These are phyloP conservation scores for Xylariaceae sp. DNA, from an alignment of 2,329 filamentous ascomycete species.

Conservation along the genomic window DNA sequence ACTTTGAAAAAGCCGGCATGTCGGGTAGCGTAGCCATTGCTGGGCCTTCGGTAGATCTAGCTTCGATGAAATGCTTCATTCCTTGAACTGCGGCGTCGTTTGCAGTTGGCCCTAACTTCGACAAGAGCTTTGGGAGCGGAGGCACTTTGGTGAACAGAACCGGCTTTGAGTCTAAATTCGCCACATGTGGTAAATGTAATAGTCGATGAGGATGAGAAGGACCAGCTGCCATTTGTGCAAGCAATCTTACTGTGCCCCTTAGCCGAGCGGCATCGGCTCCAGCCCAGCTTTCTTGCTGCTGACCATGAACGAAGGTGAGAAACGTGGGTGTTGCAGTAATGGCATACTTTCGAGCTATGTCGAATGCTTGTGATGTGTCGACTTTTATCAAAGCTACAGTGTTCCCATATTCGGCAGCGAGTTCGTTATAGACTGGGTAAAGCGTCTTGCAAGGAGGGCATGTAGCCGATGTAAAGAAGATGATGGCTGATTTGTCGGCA, in stretches of 20 bases:
- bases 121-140: constrained; percentile 79
- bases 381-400: constrained; percentile 80
- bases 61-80: constrained; percentile 74
- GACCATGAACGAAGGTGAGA: constrained; percentile 78
- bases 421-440: constrained; percentile 80
- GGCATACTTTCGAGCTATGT: constrained; percentile 67
- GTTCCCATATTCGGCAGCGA: constrained; percentile 74
- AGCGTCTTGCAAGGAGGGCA: constrained; percentile 84
- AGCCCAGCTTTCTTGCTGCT: constrained; percentile 79
- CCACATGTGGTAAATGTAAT: constrained; percentile 73
- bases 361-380: constrained; percentile 72
- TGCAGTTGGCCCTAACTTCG: constrained; percentile 70
- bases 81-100: constrained; percentile 66
- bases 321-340: constrained; percentile 87
- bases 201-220: constrained; percentile 77
- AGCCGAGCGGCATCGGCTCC: constrained; percentile 75
- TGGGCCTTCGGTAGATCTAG: constrained; percentile 61
- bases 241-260: constrained; percentile 71
- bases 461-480: constrained; percentile 92
- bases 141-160: constrained; percentile 80
- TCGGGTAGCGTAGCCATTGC: constrained; percentile 74
- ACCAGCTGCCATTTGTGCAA: constrained; percentile 73
- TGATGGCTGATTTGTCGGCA: constrained; percentile 71
- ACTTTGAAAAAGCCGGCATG: constrained; percentile 66
- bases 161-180: constrained; percentile 66